Base-by-base conservation (phyloP, 2,329 filamentous ascomycete genomes). In the Beauveria sp. region DNA sequence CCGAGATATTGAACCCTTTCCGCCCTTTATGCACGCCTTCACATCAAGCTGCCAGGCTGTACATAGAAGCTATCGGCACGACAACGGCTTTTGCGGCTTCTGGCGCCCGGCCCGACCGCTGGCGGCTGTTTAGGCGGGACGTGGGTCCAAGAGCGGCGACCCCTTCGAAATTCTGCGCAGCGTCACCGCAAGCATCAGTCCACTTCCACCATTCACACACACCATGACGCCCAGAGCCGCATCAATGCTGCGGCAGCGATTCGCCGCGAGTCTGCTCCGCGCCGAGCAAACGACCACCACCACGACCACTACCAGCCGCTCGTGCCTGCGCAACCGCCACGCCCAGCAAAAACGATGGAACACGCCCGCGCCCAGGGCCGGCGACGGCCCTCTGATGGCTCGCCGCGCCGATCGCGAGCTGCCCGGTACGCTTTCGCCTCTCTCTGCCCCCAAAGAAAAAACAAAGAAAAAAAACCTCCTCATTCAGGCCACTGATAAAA, bases 401-500 rank as follows among this genome's bases (percentile, higher is more conserved):
- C 80, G 87, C 66, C 79, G 85, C 64, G 75, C 84, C 43, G 85
- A 90, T 71, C 82, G 87, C 66, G 84, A 88, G 69, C 80, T 89
- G 20, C 87, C 87, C 65, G 82, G 86, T 88, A 71, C 20, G 67
- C 64, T 10, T 26, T 10, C 20, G 45, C 34, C 16, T 6, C 48
- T 53, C 42, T 24, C 42, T 24, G 58, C 1, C 5, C 40, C 24
- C 38, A 50, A 10, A 28, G 1, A 18, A 22, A 12, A 14, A 34
- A 14, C 12, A 34, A 5, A 0, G 12, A 10, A 0, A 14, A 5
- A 14, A 14, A 12, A 10, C 5, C 14, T 5, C 34, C 12, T 14
- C 5, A 12, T 14, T 16, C 14, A 16, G 34, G 34, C 12, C 5
- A 16, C 34, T 38, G 34, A 38, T 12, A 38, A 6, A 38, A 6